phyloP scores from a whole-genome alignment of 192 early-diverging fungal species.

The Coemansia sp. region DNA sequence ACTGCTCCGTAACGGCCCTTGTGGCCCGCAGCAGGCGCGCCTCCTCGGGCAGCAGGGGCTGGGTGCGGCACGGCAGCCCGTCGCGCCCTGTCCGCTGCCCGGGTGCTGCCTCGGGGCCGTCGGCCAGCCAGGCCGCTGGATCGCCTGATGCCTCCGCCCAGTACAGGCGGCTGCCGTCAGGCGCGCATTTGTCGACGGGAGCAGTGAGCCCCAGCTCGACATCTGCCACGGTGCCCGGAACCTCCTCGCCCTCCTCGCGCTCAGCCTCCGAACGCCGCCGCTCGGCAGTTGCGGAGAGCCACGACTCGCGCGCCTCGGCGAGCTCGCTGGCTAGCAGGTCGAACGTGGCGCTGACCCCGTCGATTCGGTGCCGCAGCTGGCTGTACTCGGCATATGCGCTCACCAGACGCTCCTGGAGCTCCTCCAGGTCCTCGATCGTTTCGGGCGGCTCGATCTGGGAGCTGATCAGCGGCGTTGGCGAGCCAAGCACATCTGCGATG shows the following conservation, averaged over 20 bases:
- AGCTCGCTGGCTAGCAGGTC: constrained; percentile 22
- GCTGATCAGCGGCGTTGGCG: constrained; percentile 8
- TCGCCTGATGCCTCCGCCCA: constrained; percentile 8
- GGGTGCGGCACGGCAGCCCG: constrained; percentile 15
- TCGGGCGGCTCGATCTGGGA: constrained; percentile 2
- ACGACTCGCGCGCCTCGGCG: constrained; percentile 1
- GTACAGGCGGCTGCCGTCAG: constrained; percentile 28
- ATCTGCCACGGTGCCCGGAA: constrained; percentile 8
- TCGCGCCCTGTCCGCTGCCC: constrained; percentile 7
- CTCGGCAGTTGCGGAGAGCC: neutral
- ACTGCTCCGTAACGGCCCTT: constrained; percentile 12
- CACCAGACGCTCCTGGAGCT: constrained; percentile 9
- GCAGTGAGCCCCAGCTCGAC: constrained; percentile 10
- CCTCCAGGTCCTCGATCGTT: constrained; percentile 26
- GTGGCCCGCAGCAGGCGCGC: constrained; percentile 22
- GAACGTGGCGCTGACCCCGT: constrained; percentile 13
- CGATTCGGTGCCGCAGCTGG: constrained; percentile 32
- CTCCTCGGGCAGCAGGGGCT: constrained; percentile 28
- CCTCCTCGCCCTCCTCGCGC: constrained; percentile 44
- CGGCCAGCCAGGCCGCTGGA: constrained; percentile 37
- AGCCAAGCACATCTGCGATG: neutral
- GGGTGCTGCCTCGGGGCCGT: constrained; percentile 19
- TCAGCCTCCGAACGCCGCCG: constrained; percentile 10
- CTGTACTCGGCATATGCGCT: constrained; percentile 30
- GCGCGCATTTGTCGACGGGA: constrained; percentile 11